Base-by-base conservation (phyloP, 306 rosid species). In the Gastrolobium villosum region DNA sequence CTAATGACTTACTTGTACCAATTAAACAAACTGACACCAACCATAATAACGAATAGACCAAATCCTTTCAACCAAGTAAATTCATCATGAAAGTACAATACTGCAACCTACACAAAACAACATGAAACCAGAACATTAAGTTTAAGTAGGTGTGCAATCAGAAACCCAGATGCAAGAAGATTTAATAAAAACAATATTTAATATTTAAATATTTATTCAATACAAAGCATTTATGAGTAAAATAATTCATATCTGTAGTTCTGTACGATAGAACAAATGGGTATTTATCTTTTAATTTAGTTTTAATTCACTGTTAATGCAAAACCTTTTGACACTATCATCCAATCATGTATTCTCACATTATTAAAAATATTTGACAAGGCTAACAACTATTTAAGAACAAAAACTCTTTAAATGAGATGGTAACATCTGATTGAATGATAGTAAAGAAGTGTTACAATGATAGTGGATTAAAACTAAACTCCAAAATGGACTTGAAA, bases 11-110 rank as follows among this genome's bases (percentile, higher is more conserved):
- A 95, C 99, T 95, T 95, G 97, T 89, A 93, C 98, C 91, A 88
- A 80, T 95, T 95, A 86, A 95, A 95, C 85, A 95, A 86, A 81
- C 98, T 40, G 78, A 95, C 99, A 81, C 99, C 99, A 86, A 91
- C 3, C 73, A 95, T 93, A 65, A 95, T 95, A 61, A 82, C 80
- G 77, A 88, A 45, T 72, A 95, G 94, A 72, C 99, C 99, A 72
- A 76, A 82, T 71, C 96, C 99, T 84, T 95, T 95, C 84, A 92
- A 74, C 96, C 89, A 86, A 78, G 98, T 92, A 80, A 95, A 95
- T 50, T 86, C 65, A 61, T 95, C 99, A 13, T 89, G 97, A 64
- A 95, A 95, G 88, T 95, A 95, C 80, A 95, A 70, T 46, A 95
- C 99, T 48, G 98, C 99, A 80, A 93, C 98, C 98, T 95, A 74